These are phyloP conservation scores for Chlorokybus atmophyticus DNA, from an alignment of 139 green algal genomes.

Conservation along the genomic window DNA sequence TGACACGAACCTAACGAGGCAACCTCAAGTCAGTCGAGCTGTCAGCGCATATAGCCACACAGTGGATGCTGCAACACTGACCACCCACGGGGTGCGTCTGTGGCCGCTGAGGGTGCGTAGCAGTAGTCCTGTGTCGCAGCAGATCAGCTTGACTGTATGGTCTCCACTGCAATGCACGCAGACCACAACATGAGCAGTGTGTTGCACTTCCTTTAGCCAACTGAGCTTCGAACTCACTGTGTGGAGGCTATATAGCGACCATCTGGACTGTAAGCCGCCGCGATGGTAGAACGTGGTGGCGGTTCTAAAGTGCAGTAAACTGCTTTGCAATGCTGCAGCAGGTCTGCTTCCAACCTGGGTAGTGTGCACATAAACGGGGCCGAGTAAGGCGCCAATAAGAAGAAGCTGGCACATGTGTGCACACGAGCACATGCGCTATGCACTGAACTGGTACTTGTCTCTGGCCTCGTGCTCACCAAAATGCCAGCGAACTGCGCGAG, in stretches of 20 bases:
- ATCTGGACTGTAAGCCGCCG: slow-evolving; percentile 61
- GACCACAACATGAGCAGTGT: slow-evolving; percentile 1
- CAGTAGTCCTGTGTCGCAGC: slow-evolving; percentile 37
- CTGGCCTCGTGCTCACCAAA: slow-evolving; percentile 3
- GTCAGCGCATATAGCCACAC: slow-evolving; percentile 8
- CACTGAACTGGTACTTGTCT: not conserved
- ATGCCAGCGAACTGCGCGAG: not conserved
- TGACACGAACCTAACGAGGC: slow-evolving; percentile 57
- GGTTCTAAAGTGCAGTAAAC: slow-evolving; percentile 51
- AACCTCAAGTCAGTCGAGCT: not conserved
- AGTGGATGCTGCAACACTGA: slow-evolving; percentile 5
- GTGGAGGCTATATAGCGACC: slow-evolving; percentile 65
- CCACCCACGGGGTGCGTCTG: slow-evolving; percentile 77
- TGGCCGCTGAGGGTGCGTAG: slow-evolving; percentile 54
- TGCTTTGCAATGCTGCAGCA: slow-evolving; percentile 37
- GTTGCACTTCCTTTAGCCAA: not conserved
- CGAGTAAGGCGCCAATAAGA: not conserved
- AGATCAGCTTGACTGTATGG: slow-evolving; percentile 80
- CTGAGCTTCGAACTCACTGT: slow-evolving; percentile 45
- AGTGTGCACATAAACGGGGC: not conserved
- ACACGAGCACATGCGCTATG: not conserved
- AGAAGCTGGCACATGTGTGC: slow-evolving; percentile 1
- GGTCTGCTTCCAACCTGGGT: slow-evolving; percentile 40
- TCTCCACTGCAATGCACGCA: slow-evolving; percentile 54
- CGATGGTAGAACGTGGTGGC: slow-evolving; percentile 72